phyloP scores from a whole-genome alignment of 1,284 basidiomycete species.

The Austroboletus rostrupii region DNA sequence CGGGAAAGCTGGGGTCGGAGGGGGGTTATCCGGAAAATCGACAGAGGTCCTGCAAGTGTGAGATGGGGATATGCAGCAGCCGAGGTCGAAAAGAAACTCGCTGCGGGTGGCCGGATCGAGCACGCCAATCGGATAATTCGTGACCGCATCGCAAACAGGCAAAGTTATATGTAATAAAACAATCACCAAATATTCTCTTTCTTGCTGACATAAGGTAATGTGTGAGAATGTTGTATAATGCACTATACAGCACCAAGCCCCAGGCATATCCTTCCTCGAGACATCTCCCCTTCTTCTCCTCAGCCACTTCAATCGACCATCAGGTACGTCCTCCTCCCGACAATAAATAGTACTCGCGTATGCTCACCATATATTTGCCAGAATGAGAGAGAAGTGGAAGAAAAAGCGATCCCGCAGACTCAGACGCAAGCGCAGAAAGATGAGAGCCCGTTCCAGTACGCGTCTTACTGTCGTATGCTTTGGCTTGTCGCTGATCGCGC shows the following conservation, averaged over 20 bases:
- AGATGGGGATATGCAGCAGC: not conserved
- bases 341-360: not conserved
- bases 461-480: conserved; percentile 21
- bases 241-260: conserved; percentile 36
- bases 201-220: not conserved
- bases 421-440: conserved; percentile 86
- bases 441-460: conserved; percentile 86
- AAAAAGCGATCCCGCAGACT: conserved; percentile 86
- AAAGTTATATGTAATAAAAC: no score
- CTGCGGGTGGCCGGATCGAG: not conserved
- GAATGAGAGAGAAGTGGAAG: conserved; percentile 92
- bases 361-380: conserved; percentile 19
- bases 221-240: conserved; percentile 28
- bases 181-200: no score
- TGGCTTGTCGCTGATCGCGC: conserved; percentile 6
- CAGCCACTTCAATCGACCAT: conserved; percentile 25
- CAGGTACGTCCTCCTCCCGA: conserved; percentile 29
- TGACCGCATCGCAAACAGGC: conserved; percentile 8
- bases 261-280: conserved; percentile 16
- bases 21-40: conserved; percentile 8
- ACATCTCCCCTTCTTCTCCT: conserved; percentile 9
- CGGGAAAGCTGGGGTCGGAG: not conserved
- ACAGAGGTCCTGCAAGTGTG: not conserved
- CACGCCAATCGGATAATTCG: conserved; percentile 3
- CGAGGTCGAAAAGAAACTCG: not conserved